Percentiles rank a stretch among this genome's conserved stretches.
These are phyloP conservation scores for Cercophora newfieldiana DNA, from an alignment of 495 filamentous ascomycete species.

Conservation along the genomic window DNA sequence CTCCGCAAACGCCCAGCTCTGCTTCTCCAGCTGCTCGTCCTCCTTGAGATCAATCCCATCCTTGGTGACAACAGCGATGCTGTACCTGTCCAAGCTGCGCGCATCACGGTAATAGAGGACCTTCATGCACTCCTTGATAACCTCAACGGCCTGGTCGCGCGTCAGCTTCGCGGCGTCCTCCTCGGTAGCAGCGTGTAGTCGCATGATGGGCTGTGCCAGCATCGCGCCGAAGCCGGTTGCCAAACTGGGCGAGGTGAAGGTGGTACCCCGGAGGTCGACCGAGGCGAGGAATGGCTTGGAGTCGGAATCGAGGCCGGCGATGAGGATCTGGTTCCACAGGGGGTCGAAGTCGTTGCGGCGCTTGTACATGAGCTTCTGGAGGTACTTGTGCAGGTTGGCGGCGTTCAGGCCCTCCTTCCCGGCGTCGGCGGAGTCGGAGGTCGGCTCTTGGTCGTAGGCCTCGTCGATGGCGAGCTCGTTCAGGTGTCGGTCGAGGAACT, in stretches of 20 bases:
- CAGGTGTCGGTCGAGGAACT: slow-evolving; percentile 90
- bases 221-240: slow-evolving; percentile 94
- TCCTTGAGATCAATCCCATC: slow-evolving; percentile 81
- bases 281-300: slow-evolving; percentile 83
- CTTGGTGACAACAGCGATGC: slow-evolving; percentile 83
- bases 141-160: slow-evolving; percentile 74
- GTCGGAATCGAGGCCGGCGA: slow-evolving; percentile 80
- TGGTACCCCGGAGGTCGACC: slow-evolving; percentile 90
- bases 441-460: slow-evolving; percentile 63
- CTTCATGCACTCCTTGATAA: slow-evolving; percentile 92
- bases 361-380: slow-evolving; percentile 90
- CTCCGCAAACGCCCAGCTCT: slow-evolving; percentile 98
- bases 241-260: slow-evolving; percentile 80
- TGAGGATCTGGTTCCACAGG: slow-evolving; percentile 91
- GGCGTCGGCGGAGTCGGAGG: slow-evolving; percentile 41
- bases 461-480: slow-evolving; percentile 83
- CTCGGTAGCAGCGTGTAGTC: slow-evolving; percentile 79
- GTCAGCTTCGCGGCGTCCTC: slow-evolving; percentile 65
- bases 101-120: slow-evolving; percentile 97
- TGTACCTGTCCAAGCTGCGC: slow-evolving; percentile 85
- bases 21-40: slow-evolving; percentile 67
- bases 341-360: slow-evolving; percentile 95
- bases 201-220: slow-evolving; percentile 87
- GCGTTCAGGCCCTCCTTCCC: slow-evolving; percentile 65
- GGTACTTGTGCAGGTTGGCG: slow-evolving; percentile 93